Percentiles rank a stretch among this genome's conserved stretches.
Conservation (phyloP, 2,329 filamentous ascomycete species). For the Colletotrichum sojae region DNA sequence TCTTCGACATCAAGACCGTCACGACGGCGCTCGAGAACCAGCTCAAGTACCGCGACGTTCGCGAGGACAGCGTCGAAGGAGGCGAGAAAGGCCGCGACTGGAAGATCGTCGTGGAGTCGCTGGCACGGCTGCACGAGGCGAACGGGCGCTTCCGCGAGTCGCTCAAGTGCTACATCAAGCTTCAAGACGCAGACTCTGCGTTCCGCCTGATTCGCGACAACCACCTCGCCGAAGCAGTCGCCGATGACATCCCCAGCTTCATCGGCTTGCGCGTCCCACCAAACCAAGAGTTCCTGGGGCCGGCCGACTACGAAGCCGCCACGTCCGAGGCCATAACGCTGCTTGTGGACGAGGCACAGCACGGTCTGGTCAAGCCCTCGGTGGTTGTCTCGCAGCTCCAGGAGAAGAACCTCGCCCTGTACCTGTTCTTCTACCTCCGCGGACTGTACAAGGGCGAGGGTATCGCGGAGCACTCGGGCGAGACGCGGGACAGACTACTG, state of each 20-base stretch:
- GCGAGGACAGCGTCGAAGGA: constrained; percentile 81
- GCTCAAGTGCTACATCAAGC: constrained; percentile 86
- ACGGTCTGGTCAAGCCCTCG: constrained; percentile 84
- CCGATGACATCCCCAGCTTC: constrained; percentile 91
- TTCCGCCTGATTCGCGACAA: constrained; percentile 89
- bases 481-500: constrained; percentile 69
- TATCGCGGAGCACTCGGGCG: constrained; percentile 66
- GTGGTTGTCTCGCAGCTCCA: constrained; percentile 85
- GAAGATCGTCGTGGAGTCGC: constrained; percentile 87
- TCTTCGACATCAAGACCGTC: constrained; percentile 85
- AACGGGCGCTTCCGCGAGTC: constrained; percentile 87
- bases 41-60: constrained; percentile 80
- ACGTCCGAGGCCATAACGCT: constrained; percentile 88
- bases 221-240: constrained; percentile 89
- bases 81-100: constrained; percentile 84
- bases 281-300: constrained; percentile 74
- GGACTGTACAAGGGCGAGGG: constrained; percentile 86
- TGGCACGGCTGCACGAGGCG: constrained; percentile 88
- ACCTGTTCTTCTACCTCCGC: constrained; percentile 93
- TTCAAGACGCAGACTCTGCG: constrained; percentile 92
- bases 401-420: constrained; percentile 76
- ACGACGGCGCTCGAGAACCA: constrained; percentile 86
- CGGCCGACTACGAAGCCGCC: constrained; percentile 81
- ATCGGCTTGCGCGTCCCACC: constrained; percentile 88
- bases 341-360: constrained; percentile 91